phyloP scores from a whole-genome alignment of 2,329 filamentous ascomycete genomes.

The Cryphonectria radicalis region DNA sequence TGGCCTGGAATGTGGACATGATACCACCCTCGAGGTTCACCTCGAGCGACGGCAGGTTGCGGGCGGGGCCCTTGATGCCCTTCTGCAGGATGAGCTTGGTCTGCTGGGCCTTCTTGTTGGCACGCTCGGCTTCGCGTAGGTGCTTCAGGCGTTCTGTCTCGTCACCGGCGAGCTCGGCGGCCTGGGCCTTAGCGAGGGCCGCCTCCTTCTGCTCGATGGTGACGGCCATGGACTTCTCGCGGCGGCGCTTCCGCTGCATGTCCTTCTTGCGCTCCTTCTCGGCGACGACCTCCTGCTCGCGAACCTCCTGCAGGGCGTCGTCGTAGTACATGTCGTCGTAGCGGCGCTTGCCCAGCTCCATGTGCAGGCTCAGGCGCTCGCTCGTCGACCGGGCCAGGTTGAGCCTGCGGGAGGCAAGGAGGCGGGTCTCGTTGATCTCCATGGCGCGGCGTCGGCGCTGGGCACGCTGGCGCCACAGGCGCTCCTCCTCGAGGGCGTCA shows the following conservation, averaged over 20 bases:
- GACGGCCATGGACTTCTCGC: constrained; percentile 94
- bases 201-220: constrained; percentile 90
- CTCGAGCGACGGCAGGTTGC: constrained; percentile 70
- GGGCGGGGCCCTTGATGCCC: constrained; percentile 77
- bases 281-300: constrained; percentile 85
- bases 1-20: constrained; percentile 81
- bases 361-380: constrained; percentile 69
- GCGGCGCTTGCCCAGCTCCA: constrained; percentile 72
- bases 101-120: constrained; percentile 89
- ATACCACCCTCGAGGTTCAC: constrained; percentile 83
- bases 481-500: constrained; percentile 49
- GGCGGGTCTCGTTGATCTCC: constrained; percentile 63
- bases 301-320: constrained; percentile 82
- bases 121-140: constrained; percentile 83
- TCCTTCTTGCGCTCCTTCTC: constrained; percentile 99
- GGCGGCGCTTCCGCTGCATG: constrained; percentile 95
- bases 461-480: constrained; percentile 57
- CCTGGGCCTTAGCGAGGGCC: constrained; percentile 76
- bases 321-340: constrained; percentile 80
- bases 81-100: constrained; percentile 87
- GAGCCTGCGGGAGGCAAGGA: constrained; percentile 64
- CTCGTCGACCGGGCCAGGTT: constrained; percentile 64
- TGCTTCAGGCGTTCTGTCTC: constrained; percentile 81
- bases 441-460: constrained; percentile 73
- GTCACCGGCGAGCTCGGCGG: constrained; percentile 65